A percentile compares a stretch with the other conserved stretches of the same genome.
These are phyloP conservation scores for Tuber magnatum DNA, from an alignment of 495 filamentous ascomycete species.

Conservation along the genomic window DNA sequence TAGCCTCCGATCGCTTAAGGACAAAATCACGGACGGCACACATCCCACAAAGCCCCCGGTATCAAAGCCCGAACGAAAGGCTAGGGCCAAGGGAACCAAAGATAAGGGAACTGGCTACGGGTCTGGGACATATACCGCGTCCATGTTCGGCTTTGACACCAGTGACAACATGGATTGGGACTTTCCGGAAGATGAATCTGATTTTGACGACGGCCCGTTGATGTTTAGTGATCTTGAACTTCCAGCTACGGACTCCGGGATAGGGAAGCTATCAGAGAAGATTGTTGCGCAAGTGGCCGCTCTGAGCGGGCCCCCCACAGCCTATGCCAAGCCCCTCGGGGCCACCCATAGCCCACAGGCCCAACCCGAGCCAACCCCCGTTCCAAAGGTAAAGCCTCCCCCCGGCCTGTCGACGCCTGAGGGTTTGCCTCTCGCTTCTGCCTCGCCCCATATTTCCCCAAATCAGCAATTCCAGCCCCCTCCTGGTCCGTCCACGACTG, in stretches of 20 bases:
- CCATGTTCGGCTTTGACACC: slow-evolving; percentile 13
- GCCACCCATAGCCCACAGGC: background rate
- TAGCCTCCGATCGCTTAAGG: slow-evolving; percentile 23
- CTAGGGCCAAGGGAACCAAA: slow-evolving; percentile 14
- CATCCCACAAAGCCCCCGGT: slow-evolving; percentile 10
- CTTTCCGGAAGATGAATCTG: slow-evolving; percentile 18
- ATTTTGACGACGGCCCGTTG: slow-evolving; percentile 15
- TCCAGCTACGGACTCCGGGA: slow-evolving; percentile 2
- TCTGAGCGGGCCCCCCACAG: background rate
- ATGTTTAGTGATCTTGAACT: slow-evolving; percentile 8
- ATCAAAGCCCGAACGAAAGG: slow-evolving; percentile 14
- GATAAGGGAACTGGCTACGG: slow-evolving; percentile 33
- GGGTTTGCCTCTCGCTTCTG: background rate
- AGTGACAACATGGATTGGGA: slow-evolving; percentile 23
- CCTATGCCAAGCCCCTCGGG: background rate
- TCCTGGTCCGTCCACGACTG: background rate
- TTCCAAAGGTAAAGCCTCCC: slow-evolving; percentile 1
- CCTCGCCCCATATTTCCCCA: background rate
- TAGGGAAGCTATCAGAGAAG: background rate
- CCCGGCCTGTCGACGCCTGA: slow-evolving; percentile 6
- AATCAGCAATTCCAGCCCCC: background rate
- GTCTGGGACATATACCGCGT: slow-evolving; percentile 19
- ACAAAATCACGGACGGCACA: slow-evolving; percentile 21
- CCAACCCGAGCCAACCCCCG: background rate
- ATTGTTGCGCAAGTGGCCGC: background rate